These are phyloP conservation scores for Trametes cinnabarina DNA, from an alignment of 768 basidiomycete species.

Conservation along the genomic window DNA sequence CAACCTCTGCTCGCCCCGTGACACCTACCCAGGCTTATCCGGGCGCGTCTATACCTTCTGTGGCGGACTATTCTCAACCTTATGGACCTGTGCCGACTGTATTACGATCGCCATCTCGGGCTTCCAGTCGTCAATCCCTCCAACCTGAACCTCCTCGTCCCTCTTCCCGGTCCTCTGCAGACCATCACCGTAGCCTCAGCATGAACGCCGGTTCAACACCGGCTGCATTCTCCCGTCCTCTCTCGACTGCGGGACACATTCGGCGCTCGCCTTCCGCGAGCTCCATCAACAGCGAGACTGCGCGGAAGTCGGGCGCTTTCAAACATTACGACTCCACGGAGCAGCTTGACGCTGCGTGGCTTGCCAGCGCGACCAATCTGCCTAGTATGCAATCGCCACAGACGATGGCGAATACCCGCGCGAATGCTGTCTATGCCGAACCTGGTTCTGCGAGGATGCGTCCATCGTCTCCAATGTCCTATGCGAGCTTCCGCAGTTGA, in stretches of 20 bases:
- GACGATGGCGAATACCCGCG: conserved; percentile 27
- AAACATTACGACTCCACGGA: conserved; percentile 23
- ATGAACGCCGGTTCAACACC: conserved; percentile 31
- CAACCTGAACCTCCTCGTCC: conserved; percentile 20
- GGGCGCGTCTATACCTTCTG: neutral
- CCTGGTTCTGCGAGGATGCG: conserved; percentile 4
- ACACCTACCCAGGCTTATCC: conserved; percentile 4
- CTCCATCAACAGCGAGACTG: conserved; percentile 23
- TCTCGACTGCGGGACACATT: conserved; percentile 18
- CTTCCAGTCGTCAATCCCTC: conserved; percentile 17
- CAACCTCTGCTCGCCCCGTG: conserved; percentile 5
- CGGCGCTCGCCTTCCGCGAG: conserved; percentile 24
- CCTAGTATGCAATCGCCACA: conserved; percentile 23
- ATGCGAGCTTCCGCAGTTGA: conserved; percentile 14
- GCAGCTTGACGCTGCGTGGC: conserved; percentile 28
- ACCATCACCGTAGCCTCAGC: conserved; percentile 28
- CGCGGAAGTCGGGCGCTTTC: conserved; percentile 23
- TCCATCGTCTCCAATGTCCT: conserved; percentile 22
- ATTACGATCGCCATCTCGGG: conserved; percentile 11
- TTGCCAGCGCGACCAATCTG: conserved; percentile 30
- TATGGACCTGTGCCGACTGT: conserved; percentile 8
- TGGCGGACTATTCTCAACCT: neutral
- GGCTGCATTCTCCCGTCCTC: conserved; percentile 18
- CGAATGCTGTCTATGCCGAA: conserved; percentile 18
- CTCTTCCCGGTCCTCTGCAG: conserved; percentile 22